Evolutionary conservation across 768 basidiomycete genomes (phyloP).

Genomic region (Ramaria sp.): DNA sequence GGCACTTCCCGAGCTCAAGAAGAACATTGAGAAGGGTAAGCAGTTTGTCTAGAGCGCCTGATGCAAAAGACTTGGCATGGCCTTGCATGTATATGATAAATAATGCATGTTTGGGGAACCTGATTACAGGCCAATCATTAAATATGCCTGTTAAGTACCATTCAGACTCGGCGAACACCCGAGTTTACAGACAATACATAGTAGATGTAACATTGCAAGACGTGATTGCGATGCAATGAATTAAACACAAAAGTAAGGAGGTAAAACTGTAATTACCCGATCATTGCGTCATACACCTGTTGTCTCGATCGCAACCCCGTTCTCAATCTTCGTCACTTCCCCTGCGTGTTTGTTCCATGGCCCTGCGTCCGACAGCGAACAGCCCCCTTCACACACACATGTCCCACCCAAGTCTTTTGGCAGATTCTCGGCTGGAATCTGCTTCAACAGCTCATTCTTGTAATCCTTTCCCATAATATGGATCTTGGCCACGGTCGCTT

Average conservation of each 20-base stretch:
- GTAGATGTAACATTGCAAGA: no score
- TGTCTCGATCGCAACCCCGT: not conserved
- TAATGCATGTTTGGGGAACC: no score
- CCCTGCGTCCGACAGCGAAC: conserved; percentile 81
- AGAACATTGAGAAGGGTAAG: conserved; percentile 96
- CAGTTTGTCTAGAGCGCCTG: conserved; percentile 39
- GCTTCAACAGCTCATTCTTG: conserved; percentile 63
- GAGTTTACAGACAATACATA: no score
- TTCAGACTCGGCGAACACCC: no score
- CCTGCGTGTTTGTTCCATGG: conserved; percentile 58
- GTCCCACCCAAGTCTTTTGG: conserved; percentile 78
- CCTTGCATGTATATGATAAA: no score
- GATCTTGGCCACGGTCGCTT: conserved; percentile 92
- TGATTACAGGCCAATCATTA: no score
- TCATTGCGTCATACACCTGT: no score
- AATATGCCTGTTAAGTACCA: no score
- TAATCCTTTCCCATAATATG: conserved; percentile 74
- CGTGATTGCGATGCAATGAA: no score
- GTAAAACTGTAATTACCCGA: no score
- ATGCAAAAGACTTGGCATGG: not conserved
- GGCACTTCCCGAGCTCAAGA: conserved; percentile 86
- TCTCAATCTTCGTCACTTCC: conserved; percentile 1
- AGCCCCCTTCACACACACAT: conserved; percentile 71
- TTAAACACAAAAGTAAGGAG: no score
- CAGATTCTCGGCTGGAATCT: conserved; percentile 77